Evolutionary conservation across 805 yeast genomes (phyloP), one percentile per base, ranked within the genome.

Genomic region (Ogataea methylovora): DNA sequence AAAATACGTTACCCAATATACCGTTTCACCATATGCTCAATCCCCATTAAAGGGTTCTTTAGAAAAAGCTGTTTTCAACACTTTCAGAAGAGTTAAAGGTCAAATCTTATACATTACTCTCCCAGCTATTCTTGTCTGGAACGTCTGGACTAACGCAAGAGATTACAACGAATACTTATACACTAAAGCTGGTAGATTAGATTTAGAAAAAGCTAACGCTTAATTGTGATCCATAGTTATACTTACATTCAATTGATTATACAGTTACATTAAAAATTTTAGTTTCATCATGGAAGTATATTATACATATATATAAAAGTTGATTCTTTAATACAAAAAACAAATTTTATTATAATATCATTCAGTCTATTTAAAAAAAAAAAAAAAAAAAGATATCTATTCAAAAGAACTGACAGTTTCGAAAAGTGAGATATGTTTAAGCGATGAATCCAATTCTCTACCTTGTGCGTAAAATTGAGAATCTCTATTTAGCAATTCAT

Each of bases 111-210:
- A 68, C 67, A 65, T 90, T 39, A 63, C 74, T 35, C 57, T 86
- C 46, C 98, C 98, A 48, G 86, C 74, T 46, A 68, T 76, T 38
- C 61, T 84, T 46, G 79, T 84, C 57, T 86, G 90, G 84, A 78
- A 76, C 61, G 65, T 90, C 67, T 86, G 95, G 95, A 76, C 75
- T 45, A 63, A 71, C 58, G 88, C 94, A 47, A 79, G 86, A 69
- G 87, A 82, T 58, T 87, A 87, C 77, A 84, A 90, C 67, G 90
- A 79, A 60, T 88, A 69, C 77, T 74, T 90, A 61, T 90, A 90
- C 76, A 87, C 97, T 65, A 90, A 90, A 74, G 97, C 84, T 46
- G 98, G 98, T 63, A 85, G 88, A 71, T 90, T 82, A 71, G 95
- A 90, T 60, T 76, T 90, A 58, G 90, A 74, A 62, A 78, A 76